Percentiles rank a stretch among this genome's conserved stretches.
phyloP scores from a whole-genome alignment of 2,329 filamentous ascomycete species.

The Alternaria gansuensis region DNA sequence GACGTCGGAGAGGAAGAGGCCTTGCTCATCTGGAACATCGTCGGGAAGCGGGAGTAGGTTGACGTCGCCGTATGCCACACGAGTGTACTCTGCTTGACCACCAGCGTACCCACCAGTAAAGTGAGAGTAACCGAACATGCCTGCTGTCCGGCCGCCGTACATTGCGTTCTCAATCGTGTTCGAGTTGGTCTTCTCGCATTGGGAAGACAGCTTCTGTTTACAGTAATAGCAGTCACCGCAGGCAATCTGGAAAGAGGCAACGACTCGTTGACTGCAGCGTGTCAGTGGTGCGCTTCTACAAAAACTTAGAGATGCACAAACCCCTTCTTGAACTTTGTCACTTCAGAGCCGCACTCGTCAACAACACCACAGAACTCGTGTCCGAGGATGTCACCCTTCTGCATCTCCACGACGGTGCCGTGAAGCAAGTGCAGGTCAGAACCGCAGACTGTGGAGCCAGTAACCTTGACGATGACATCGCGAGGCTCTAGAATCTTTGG shows the following conservation, averaged over 20 bases:
- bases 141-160: slow-evolving; percentile 80
- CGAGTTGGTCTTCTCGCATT: slow-evolving; percentile 81
- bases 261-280: slow-evolving; percentile 66
- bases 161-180: slow-evolving; percentile 76
- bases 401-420: slow-evolving; percentile 58
- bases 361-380: slow-evolving; percentile 64
- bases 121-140: slow-evolving; percentile 67
- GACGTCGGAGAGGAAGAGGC: slow-evolving; percentile 81
- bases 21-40: slow-evolving; percentile 84
- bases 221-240: slow-evolving; percentile 76
- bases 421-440: slow-evolving; percentile 68
- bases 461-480: slow-evolving; percentile 84
- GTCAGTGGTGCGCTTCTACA: slow-evolving; percentile 25
- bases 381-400: slow-evolving; percentile 62
- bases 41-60: slow-evolving; percentile 83
- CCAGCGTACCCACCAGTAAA: slow-evolving; percentile 89
- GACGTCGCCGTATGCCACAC: slow-evolving; percentile 80
- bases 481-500: slow-evolving; percentile 75
- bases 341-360: slow-evolving; percentile 56
- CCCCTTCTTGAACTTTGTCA: slow-evolving; percentile 57
- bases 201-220: slow-evolving; percentile 77
- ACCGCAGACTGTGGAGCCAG: slow-evolving; percentile 69
- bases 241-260: slow-evolving; percentile 87
- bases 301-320: slow-evolving; percentile 23
- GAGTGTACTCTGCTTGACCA: slow-evolving; percentile 85